phyloP scores from a whole-genome alignment of 2,329 filamentous ascomycete species.

The Plectosphaerella sp. region DNA sequence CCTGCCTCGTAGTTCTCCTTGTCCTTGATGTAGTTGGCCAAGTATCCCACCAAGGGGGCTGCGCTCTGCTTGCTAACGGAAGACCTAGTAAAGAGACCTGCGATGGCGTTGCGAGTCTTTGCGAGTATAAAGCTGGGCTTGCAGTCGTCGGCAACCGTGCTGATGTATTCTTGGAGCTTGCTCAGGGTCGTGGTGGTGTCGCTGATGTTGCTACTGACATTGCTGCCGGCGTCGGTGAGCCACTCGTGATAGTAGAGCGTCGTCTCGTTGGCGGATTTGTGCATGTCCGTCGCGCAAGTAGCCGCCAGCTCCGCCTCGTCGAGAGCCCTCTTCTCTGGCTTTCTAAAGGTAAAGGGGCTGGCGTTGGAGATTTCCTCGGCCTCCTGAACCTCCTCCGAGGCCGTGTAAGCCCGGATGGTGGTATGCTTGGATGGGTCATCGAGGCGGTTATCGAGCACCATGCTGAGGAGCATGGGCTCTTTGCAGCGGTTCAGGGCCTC shows the following conservation, averaged over 20 bases:
- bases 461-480: neutral
- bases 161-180: neutral
- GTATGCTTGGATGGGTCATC: neutral
- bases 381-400: neutral
- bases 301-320: neutral
- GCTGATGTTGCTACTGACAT: neutral
- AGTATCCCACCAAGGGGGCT: slow-evolving; percentile 7
- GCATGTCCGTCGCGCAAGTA: neutral
- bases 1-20: slow-evolving; percentile 7
- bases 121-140: slow-evolving; percentile 6
- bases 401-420: neutral
- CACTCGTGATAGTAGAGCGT: neutral
- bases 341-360: neutral
- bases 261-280: neutral
- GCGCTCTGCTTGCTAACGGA: slow-evolving; percentile 15
- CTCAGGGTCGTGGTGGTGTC: neutral
- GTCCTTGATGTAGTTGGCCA: slow-evolving; percentile 10
- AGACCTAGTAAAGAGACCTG: slow-evolving; percentile 15
- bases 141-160: neutral
- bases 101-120: slow-evolving; percentile 5
- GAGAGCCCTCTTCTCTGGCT: neutral
- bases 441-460: neutral
- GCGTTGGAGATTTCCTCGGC: neutral
- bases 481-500: neutral
- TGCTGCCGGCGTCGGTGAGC: neutral